Conservation (phyloP, 1,284 basidiomycete genomes). For the Sanghuangporus weigelae region DNA sequence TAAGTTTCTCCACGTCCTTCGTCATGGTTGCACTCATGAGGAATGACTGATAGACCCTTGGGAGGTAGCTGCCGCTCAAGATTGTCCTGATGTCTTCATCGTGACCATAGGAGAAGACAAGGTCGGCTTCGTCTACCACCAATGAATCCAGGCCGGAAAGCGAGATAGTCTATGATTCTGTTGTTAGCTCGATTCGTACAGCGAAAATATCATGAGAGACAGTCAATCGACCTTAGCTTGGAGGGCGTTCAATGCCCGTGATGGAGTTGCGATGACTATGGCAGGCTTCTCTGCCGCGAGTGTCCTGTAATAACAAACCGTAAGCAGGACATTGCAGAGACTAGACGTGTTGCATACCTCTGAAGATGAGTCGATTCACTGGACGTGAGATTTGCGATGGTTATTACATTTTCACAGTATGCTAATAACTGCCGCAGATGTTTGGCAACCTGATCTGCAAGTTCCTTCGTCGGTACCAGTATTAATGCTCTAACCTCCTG, state of each 20-base stretch:
- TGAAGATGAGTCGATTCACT: conserved; percentile 74
- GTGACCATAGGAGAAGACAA: conserved; percentile 96
- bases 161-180: conserved; percentile 45
- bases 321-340: background rate
- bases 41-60: conserved; percentile 90
- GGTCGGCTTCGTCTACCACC: conserved; percentile 97
- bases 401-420: conserved; percentile 77
- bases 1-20: conserved; percentile 88
- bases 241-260: conserved; percentile 73
- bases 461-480: conserved; percentile 91
- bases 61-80: conserved; percentile 72
- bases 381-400: conserved; percentile 76
- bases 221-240: conserved; percentile 60
- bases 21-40: conserved; percentile 99
- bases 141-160: conserved; percentile 73
- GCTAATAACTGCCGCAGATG: conserved; percentile 64
- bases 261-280: conserved; percentile 88
- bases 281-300: conserved; percentile 90
- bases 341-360: conserved; percentile 44
- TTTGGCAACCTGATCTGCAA: conserved; percentile 84
- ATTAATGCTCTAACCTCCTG: conserved; percentile 77
- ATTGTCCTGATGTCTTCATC: conserved; percentile 88
- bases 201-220: background rate
- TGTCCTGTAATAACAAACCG: conserved; percentile 38
- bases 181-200: background rate